Conservation (phyloP, 192 early-diverging fungal species). For the Dimargaris cristalligena region DNA sequence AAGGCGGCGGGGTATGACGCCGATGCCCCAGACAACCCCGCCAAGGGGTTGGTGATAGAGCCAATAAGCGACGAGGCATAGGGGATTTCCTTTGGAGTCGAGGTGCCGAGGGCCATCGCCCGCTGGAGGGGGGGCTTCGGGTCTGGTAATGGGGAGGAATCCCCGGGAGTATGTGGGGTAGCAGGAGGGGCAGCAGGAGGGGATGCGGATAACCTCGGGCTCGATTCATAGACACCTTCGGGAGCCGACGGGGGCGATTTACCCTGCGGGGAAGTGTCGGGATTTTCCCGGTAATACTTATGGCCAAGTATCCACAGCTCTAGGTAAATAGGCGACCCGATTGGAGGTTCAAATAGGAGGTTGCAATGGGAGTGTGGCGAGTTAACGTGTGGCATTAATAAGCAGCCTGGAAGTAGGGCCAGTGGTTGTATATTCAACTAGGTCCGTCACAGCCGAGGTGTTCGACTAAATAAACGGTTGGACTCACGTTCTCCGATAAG, state of each 20-base stretch:
- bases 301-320: slow-evolving; percentile 7
- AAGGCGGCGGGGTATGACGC: slow-evolving; percentile 29
- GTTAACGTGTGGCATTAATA: too few species aligned
- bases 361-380: too few species aligned
- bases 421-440: too few species aligned
- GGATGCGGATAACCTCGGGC: background rate
- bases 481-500: too few species aligned
- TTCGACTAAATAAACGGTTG: too few species aligned
- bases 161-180: background rate
- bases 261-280: too few species aligned
- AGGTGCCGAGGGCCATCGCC: background rate
- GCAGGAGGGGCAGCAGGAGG: background rate
- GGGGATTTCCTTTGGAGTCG: background rate
- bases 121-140: background rate
- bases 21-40: background rate
- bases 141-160: background rate
- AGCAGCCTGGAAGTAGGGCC: too few species aligned
- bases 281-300: background rate
- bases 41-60: background rate
- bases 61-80: background rate
- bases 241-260: too few species aligned
- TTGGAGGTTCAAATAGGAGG: too few species aligned
- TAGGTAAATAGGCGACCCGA: too few species aligned
- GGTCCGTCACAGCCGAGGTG: too few species aligned
- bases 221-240: too few species aligned